phyloP scores from a whole-genome alignment of 306 rosid genomes.

The Phaseolus lunatus region DNA sequence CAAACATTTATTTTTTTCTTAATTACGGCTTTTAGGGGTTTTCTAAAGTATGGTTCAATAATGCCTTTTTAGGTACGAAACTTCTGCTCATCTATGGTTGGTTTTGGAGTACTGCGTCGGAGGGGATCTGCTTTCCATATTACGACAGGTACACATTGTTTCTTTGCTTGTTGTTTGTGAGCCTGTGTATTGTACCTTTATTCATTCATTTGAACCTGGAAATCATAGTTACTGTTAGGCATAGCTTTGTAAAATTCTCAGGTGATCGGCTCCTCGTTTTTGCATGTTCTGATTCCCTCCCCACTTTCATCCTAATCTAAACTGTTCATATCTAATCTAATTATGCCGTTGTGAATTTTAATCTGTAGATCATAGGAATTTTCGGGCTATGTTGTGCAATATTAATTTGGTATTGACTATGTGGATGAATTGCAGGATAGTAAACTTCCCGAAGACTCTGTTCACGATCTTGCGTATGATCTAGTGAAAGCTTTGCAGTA shows the following conservation, averaged over 20 bases:
- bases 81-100: slow-evolving; percentile 97
- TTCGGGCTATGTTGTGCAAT: slow-evolving; percentile 16
- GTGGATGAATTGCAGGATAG: slow-evolving; percentile 72
- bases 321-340: slow-evolving; percentile 30
- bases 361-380: slow-evolving; percentile 1
- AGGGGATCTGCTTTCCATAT: slow-evolving; percentile 83
- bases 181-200: slow-evolving; percentile 10
- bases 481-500: slow-evolving; percentile 85
- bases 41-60: slow-evolving; percentile 29
- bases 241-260: not conserved
- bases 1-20: not conserved
- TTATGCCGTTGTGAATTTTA: slow-evolving; percentile 20
- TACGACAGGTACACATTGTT: slow-evolving; percentile 71
- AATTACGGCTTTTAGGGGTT: not conserved
- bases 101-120: slow-evolving; percentile 97
- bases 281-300: not conserved
- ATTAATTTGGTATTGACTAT: slow-evolving; percentile 36
- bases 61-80: slow-evolving; percentile 80
- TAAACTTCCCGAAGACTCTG: slow-evolving; percentile 90
- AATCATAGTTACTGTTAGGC: not conserved
- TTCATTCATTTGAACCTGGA: slow-evolving; percentile 25
- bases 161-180: slow-evolving; percentile 16
- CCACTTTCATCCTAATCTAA: not conserved
- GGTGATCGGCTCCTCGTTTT: slow-evolving; percentile 7
- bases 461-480: slow-evolving; percentile 76